phyloP scores from a whole-genome alignment of 2,329 filamentous ascomycete genomes.

The Emmonsiellopsis sp. region DNA sequence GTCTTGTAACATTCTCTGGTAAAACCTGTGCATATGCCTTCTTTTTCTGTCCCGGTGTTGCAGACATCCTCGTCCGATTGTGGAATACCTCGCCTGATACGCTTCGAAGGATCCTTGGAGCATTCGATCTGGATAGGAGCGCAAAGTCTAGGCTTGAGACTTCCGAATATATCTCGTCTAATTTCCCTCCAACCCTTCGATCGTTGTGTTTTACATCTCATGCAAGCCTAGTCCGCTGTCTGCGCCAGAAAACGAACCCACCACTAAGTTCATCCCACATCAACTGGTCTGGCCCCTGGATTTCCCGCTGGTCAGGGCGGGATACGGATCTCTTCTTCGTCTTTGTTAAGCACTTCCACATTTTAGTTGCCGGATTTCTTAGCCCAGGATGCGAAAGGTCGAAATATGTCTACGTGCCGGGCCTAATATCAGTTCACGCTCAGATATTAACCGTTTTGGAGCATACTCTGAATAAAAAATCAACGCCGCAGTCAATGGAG shows the following conservation, averaged over 20 bases:
- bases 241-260: slow-evolving; percentile 57
- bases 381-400: slow-evolving; percentile 44
- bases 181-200: slow-evolving; percentile 61
- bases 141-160: slow-evolving; percentile 34
- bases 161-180: slow-evolving; percentile 56
- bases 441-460: slow-evolving; percentile 74
- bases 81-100: slow-evolving; percentile 65
- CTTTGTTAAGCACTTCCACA: slow-evolving; percentile 80
- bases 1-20: slow-evolving; percentile 74
- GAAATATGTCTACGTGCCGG: slow-evolving; percentile 61
- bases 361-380: slow-evolving; percentile 66
- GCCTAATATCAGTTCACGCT: slow-evolving; percentile 69
- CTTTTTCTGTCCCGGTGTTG: slow-evolving; percentile 80
- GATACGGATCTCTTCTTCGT: slow-evolving; percentile 89
- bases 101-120: slow-evolving; percentile 62
- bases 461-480: slow-evolving; percentile 71
- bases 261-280: slow-evolving; percentile 63
- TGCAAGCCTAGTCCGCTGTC: slow-evolving; percentile 46
- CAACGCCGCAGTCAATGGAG: slow-evolving; percentile 36
- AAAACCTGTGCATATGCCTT: slow-evolving; percentile 90
- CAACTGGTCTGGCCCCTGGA: slow-evolving; percentile 79
- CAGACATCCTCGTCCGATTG: slow-evolving; percentile 71
- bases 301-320: slow-evolving; percentile 73
- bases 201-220: slow-evolving; percentile 56
- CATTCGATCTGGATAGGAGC: slow-evolving; percentile 55